Base-by-base conservation (phyloP, 2,329 filamentous ascomycete species). In the Penicillium sp. region DNA sequence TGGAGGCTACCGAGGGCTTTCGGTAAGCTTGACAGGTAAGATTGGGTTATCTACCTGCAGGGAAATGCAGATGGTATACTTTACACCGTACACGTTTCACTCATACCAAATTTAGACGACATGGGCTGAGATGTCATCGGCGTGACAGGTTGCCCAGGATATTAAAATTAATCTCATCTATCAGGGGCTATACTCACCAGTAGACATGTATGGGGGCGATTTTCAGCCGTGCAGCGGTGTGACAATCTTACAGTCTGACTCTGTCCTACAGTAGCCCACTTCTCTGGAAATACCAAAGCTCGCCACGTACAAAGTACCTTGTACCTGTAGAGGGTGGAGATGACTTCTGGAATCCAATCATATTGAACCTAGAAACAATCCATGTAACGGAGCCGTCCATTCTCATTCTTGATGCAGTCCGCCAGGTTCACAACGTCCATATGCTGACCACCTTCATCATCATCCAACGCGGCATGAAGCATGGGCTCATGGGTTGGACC, bases 361-460 rank as follows among this genome's bases (percentile, higher is more conserved):
- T 41, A 41, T 41, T 22, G n/a, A 39, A 24, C 5, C 19, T 50
- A 50, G 22, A 50, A 50, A 55, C 63, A 67, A 33, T 59, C 58
- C 64, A 66, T 63, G 50, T 53, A 67, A 10, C 49, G 50, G 41
- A 66, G 45, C n/a, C 47, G 41, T 5, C 63, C 63, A 49, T 64
- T 55, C 41, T 59, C 59, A 14, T 67, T 67, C 50, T 64, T 67
- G 48, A 67, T 66, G 35, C 64, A 67, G 16, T 53, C 33, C 6
- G 47, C 60, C 53, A 67, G 49, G 21, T 67, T 66, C 29, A 67
- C 53, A 11, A 41, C 16, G 7, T 60, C 56, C 1, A 50, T 48
- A n/a, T 52, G 47, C 1, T 51, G 24, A 13, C 39, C 35, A n/a
- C 63, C 63, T 5, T 53, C 35, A 4, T 58, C 57, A n/a, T 62